phyloP scores from a whole-genome alignment of 106 monocot genomes.

The Acorus gramineus region DNA sequence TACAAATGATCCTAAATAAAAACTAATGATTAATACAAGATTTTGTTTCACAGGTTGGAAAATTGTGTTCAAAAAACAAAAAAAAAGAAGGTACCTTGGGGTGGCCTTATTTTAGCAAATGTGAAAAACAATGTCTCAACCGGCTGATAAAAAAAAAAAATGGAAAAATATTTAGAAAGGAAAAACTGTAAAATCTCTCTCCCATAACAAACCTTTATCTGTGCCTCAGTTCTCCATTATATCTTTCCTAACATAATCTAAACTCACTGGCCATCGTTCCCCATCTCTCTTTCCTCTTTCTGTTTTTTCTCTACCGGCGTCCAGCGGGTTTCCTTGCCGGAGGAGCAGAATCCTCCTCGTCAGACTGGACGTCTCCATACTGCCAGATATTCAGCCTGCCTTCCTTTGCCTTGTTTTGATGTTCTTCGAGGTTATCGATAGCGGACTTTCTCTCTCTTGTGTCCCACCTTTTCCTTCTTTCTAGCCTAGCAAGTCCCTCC shows the following conservation, averaged over 20 bases:
- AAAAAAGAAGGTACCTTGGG: neutral
- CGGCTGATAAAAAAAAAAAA: conserved; percentile 3
- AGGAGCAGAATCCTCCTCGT: conserved; percentile 78
- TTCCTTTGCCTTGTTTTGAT: conserved; percentile 78
- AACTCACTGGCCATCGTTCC: neutral
- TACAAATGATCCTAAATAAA: too few species aligned
- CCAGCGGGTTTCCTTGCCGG: conserved; percentile 60
- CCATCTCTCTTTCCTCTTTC: too few species aligned
- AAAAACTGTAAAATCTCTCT: neutral
- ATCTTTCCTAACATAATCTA: neutral
- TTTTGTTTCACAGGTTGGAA: too few species aligned
- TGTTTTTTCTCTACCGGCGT: conserved; percentile 15
- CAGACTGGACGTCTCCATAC: conserved; percentile 86
- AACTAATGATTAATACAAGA: too few species aligned
- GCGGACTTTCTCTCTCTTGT: conserved; percentile 60
- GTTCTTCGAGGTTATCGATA: conserved; percentile 78
- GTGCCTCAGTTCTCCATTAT: too few species aligned
- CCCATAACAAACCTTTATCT: neutral
- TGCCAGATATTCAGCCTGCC: conserved; percentile 82
- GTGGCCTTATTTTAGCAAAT: conserved; percentile 19
- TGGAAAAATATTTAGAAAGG: neutral
- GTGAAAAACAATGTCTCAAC: conserved; percentile 27
- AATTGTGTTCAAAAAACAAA: too few species aligned
- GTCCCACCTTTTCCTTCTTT: conserved; percentile 72
- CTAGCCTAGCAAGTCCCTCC: conserved; percentile 79